These are phyloP conservation scores for Yarrowia galli DNA, from an alignment of 1,139 yeast genomes.

Conservation along the genomic window DNA sequence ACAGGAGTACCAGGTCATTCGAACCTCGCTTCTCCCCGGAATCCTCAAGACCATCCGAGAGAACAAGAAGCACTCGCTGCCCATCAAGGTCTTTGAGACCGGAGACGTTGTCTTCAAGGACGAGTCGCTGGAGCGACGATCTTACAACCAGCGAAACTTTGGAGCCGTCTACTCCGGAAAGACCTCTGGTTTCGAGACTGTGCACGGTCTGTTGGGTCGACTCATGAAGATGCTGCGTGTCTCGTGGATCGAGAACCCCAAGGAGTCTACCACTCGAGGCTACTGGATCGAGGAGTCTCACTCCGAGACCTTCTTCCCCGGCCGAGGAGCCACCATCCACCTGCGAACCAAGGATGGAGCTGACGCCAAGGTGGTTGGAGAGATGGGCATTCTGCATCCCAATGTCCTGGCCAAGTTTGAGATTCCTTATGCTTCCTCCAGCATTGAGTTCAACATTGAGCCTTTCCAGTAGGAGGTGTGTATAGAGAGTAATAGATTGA, in stretches of 20 bases:
- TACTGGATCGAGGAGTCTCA: conserved; percentile 54
- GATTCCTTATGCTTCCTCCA: conserved; percentile 85
- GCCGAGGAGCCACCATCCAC: conserved; percentile 90
- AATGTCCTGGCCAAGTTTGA: conserved; percentile 87
- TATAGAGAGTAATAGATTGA: conserved; percentile 23
- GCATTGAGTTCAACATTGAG: conserved; percentile 89
- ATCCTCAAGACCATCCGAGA: conserved; percentile 93
- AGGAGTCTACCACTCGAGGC: conserved; percentile 66
- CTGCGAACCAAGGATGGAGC: conserved; percentile 65
- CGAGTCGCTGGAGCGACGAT: conserved; percentile 80
- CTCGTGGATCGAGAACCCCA: conserved; percentile 72
- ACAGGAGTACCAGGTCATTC: conserved; percentile 93
- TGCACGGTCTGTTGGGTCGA: conserved; percentile 94
- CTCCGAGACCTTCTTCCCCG: conserved; percentile 91
- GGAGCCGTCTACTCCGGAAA: conserved; percentile 94
- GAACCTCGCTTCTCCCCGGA: conserved; percentile 94
- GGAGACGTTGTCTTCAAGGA: conserved; percentile 95
- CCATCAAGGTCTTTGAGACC: conserved; percentile 91
- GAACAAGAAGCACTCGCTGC: conserved; percentile 93
- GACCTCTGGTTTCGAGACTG: conserved; percentile 90
- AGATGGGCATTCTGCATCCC: conserved; percentile 94
- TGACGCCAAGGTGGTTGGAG: conserved; percentile 62
- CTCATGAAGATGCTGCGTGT: conserved; percentile 96
- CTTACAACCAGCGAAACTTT: conserved; percentile 93
- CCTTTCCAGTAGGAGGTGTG: conserved; percentile 41